A percentile compares a stretch with the other conserved stretches of the same genome.
Evolutionary conservation across 2,329 filamentous ascomycete genomes (phyloP).

Genomic region (Cytospora chrysosperma): DNA sequence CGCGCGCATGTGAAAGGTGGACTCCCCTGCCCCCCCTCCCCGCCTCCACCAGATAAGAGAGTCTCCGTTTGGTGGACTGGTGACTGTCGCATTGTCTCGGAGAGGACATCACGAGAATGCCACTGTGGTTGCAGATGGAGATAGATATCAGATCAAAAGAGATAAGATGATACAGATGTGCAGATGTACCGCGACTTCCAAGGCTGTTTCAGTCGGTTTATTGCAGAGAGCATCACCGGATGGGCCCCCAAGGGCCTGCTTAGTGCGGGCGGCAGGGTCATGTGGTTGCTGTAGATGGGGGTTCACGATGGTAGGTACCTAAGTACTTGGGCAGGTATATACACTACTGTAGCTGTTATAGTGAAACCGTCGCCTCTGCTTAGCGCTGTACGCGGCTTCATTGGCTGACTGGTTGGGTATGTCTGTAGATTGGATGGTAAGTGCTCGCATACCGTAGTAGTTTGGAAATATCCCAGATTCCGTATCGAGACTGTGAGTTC

Average conservation of each 20-base stretch:
- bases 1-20: conserved; percentile 15
- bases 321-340: too few relatives aligned
- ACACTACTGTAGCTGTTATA: conserved; percentile 19
- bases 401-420: conserved; percentile 2
- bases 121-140: conserved; percentile 14
- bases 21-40: not conserved
- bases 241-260: not conserved
- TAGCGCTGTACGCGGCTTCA: conserved; percentile 21
- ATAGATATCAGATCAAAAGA: conserved; percentile 9
- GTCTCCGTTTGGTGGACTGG: not conserved
- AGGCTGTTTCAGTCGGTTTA: conserved; percentile 1
- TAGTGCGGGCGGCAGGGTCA: conserved; percentile 22
- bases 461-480: not conserved
- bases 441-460: not conserved
- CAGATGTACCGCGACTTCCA: conserved; percentile 14
- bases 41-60: conserved; percentile 10
- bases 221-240: conserved; percentile 15
- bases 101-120: conserved; percentile 12
- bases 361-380: conserved; percentile 18
- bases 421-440: too few relatives aligned
- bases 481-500: not conserved
- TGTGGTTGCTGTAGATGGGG: conserved; percentile 13
- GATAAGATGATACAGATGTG: too few relatives aligned
- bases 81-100: conserved; percentile 17
- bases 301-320: conserved; percentile 14